Evolutionary conservation across 108 stramenopile genomes (phyloP).

Genomic region (Epipyxis sp.): DNA sequence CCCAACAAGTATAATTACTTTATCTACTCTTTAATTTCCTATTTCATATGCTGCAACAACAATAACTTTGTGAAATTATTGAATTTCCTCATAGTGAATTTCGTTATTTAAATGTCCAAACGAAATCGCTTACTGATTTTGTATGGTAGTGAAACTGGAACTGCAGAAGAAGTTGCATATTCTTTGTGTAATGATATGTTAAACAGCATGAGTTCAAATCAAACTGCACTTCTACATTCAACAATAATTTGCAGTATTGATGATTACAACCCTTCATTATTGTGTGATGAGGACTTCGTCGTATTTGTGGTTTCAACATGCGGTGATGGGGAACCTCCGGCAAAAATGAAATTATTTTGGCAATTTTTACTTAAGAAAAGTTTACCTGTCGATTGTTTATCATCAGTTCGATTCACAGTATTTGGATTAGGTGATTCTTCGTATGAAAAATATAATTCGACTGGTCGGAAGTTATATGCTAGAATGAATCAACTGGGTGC

Average conservation of each 20-base stretch:
- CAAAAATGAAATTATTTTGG: background rate
- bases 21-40: too few species aligned
- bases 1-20: too few species aligned
- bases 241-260: conserved; percentile 8
- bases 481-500: conserved; percentile 18
- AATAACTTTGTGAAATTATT: too few species aligned
- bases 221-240: background rate
- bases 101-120: conserved; percentile 3
- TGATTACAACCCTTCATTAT: background rate
- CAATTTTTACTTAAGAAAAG: conserved; percentile 1
- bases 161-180: background rate
- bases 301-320: conserved; percentile 25
- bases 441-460: conserved; percentile 15
- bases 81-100: too few species aligned
- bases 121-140: too few species aligned
- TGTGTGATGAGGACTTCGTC: background rate
- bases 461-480: conserved; percentile 14
- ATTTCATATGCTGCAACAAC: too few species aligned
- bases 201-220: background rate
- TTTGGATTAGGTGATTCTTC: conserved; percentile 23
- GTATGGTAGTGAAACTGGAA: conserved; percentile 15
- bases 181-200: background rate
- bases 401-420: background rate
- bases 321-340: conserved; percentile 20
- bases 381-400: background rate